Evolutionary conservation across 2,329 filamentous ascomycete species (phyloP).

Genomic region (Colletotrichum magnum): DNA sequence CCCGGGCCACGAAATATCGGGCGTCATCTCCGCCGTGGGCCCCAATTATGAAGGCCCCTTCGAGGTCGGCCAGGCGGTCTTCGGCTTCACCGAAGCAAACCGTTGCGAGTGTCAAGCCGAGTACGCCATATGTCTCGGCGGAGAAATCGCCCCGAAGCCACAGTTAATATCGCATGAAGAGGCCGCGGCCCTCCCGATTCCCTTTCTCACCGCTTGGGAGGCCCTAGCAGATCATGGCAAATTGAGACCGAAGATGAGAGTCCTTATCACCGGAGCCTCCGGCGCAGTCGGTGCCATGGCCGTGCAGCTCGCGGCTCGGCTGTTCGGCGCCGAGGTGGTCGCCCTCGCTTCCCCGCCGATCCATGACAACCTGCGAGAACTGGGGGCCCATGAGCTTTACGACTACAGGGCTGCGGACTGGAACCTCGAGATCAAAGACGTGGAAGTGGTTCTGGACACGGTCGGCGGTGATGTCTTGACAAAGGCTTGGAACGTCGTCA

Average conservation of each 20-base stretch:
- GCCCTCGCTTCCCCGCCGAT: slow-evolving; percentile 47
- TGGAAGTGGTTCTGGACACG: slow-evolving; percentile 51
- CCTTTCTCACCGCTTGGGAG: slow-evolving; percentile 48
- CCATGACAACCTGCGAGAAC: slow-evolving; percentile 36
- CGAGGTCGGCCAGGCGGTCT: slow-evolving; percentile 44
- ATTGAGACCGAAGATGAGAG: slow-evolving; percentile 32
- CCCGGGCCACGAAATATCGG: slow-evolving; percentile 54
- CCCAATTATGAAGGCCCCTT: slow-evolving; percentile 43
- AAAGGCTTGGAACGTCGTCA: slow-evolving; percentile 49
- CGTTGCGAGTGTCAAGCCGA: slow-evolving; percentile 47
- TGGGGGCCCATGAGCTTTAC: slow-evolving; percentile 45
- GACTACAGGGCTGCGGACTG: slow-evolving; percentile 46
- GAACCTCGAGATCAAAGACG: slow-evolving; percentile 41
- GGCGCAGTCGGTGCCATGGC: slow-evolving; percentile 49
- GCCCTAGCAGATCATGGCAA: not conserved
- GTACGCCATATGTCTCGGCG: slow-evolving; percentile 43
- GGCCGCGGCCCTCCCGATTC: slow-evolving; percentile 50
- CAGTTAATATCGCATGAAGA: slow-evolving; percentile 42
- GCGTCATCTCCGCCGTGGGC: slow-evolving; percentile 47
- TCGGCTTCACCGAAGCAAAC: slow-evolving; percentile 46
- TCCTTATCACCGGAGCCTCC: slow-evolving; percentile 50
- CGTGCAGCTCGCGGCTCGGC: slow-evolving; percentile 47
- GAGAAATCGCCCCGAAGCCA: slow-evolving; percentile 45
- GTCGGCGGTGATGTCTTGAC: slow-evolving; percentile 47
- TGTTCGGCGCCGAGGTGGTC: slow-evolving; percentile 44